These are phyloP conservation scores for Emmonsia crescens DNA, from an alignment of 2,329 filamentous ascomycete species.

Conservation along the genomic window DNA sequence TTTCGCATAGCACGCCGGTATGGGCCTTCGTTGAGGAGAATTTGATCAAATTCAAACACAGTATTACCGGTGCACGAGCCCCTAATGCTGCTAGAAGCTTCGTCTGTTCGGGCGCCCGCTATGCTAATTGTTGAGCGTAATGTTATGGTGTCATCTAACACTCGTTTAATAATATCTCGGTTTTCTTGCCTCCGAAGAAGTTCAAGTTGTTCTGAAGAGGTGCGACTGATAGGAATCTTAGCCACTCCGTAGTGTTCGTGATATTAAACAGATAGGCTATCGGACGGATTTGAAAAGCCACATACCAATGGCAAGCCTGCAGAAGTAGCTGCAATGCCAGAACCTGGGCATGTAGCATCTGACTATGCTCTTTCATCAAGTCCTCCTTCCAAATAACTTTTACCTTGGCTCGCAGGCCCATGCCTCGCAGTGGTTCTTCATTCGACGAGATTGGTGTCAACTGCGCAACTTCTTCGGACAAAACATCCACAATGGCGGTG, in stretches of 20 bases:
- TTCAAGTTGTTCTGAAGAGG: slow-evolving; percentile 25
- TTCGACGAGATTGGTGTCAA: slow-evolving; percentile 17
- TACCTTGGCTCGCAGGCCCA: slow-evolving; percentile 20
- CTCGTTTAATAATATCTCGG: slow-evolving; percentile 25
- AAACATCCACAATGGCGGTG: slow-evolving; percentile 25
- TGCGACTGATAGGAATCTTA: slow-evolving; percentile 16
- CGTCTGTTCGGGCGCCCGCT: slow-evolving; percentile 17
- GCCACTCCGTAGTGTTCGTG: background rate
- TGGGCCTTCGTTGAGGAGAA: slow-evolving; percentile 18
- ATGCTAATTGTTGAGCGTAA: slow-evolving; percentile 21
- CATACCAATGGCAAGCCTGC: slow-evolving; percentile 30
- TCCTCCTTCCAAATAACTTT: slow-evolving; percentile 29
- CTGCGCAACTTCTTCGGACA: slow-evolving; percentile 24
- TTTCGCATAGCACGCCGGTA: slow-evolving; percentile 16
- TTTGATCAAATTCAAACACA: slow-evolving; percentile 24
- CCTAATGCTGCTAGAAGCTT: slow-evolving; percentile 20
- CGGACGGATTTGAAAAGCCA: background rate
- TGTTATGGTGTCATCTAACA: slow-evolving; percentile 29
- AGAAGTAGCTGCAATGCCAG: slow-evolving; percentile 29
- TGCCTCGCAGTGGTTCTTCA: slow-evolving; percentile 9
- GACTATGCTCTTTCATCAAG: slow-evolving; percentile 26
- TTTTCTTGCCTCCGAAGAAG: slow-evolving; percentile 24
- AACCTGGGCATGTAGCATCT: slow-evolving; percentile 27
- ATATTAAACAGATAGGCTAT: background rate
- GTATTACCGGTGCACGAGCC: slow-evolving; percentile 21